These are phyloP conservation scores for Fusarium chaquense DNA, from an alignment of 2,329 filamentous ascomycete genomes.

Conservation along the genomic window DNA sequence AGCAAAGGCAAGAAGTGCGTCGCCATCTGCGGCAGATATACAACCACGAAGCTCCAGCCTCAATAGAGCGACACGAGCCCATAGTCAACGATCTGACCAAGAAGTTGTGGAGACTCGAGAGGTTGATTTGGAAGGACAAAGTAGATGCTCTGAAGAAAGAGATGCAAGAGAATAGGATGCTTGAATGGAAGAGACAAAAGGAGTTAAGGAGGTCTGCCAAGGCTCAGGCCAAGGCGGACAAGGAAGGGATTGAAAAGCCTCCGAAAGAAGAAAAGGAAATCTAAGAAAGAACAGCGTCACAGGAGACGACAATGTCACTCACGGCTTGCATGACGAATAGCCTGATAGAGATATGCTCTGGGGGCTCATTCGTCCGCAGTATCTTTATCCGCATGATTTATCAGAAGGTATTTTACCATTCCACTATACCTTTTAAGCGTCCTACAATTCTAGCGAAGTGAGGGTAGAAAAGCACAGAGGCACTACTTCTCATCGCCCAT, in stretches of 20 bases:
- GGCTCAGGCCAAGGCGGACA: neutral
- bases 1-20: neutral
- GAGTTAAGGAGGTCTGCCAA: neutral
- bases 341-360: neutral
- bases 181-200: neutral
- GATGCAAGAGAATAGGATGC: neutral
- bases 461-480: neutral
- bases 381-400: neutral
- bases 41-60: neutral
- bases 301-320: neutral
- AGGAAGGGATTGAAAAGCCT: no score
- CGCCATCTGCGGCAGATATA: neutral
- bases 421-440: neutral
- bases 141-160: neutral
- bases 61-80: neutral
- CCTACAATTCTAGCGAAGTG: neutral
- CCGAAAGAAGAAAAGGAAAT: neutral
- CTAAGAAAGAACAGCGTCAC: neutral
- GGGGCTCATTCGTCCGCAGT: neutral
- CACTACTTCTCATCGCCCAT: neutral
- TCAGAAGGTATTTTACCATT: neutral
- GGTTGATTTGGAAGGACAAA: constrained; percentile 70
- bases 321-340: neutral
- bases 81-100: neutral
- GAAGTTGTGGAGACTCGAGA: constrained; percentile 68